Conservation (phyloP, 495 filamentous ascomycete species). For the Aspergillus taichungensis region DNA sequence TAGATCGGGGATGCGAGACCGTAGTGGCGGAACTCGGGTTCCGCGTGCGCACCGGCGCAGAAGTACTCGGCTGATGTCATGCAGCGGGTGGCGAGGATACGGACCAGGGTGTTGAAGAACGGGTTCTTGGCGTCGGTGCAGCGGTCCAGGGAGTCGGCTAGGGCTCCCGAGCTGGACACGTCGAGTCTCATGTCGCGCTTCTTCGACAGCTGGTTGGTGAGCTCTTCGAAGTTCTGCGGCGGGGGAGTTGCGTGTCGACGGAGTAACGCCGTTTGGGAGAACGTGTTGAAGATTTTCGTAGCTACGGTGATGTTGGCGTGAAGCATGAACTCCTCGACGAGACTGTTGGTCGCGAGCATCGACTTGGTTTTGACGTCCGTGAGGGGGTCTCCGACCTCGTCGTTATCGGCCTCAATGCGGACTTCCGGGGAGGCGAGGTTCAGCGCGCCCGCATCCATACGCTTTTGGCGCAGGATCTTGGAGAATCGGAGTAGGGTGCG, state of each 20-base stretch:
- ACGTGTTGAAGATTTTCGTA: conserved; percentile 73
- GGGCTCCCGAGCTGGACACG: conserved; percentile 76
- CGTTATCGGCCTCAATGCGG: conserved; percentile 83
- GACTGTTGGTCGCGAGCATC: conserved; percentile 88
- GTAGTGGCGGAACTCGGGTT: conserved; percentile 93
- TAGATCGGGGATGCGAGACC: conserved; percentile 94
- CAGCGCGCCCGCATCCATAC: conserved; percentile 89
- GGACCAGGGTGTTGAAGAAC: conserved; percentile 97
- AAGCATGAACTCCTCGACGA: conserved; percentile 99
- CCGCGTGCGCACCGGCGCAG: conserved; percentile 81
- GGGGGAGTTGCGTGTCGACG: conserved; percentile 87
- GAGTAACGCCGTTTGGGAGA: conserved; percentile 90
- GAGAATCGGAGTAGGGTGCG: conserved; percentile 78
- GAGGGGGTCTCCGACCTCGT: conserved; percentile 92
- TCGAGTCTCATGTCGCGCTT: conserved; percentile 70
- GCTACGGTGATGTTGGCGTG: conserved; percentile 95
- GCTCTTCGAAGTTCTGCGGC: conserved; percentile 90
- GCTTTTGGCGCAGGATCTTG: conserved; percentile 88
- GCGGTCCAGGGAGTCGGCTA: conserved; percentile 81
- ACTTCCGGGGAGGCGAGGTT: conserved; percentile 95
- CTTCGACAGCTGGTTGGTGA: conserved; percentile 77
- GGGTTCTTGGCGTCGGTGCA: conserved; percentile 78
- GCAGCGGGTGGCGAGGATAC: conserved; percentile 94
- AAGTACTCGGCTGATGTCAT: conserved; percentile 99
- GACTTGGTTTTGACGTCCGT: conserved; percentile 88